Evolutionary conservation across 306 rosid genomes (phyloP).

Genomic region (Abrus precatorius): DNA sequence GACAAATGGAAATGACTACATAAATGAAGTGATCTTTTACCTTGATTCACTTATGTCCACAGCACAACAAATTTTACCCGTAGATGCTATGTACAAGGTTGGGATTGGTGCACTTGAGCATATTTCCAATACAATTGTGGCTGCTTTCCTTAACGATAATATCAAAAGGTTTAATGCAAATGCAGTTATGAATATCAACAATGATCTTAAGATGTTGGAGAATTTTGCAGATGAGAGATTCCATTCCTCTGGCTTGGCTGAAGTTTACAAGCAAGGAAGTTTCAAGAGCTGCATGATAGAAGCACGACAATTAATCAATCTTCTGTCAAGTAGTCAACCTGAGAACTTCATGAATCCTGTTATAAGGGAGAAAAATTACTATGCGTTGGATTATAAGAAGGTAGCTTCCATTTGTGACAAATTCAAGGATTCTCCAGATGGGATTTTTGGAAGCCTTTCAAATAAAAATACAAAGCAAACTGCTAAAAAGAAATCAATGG

Average conservation of each 20-base stretch:
- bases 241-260: conserved; percentile 72
- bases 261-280: conserved; percentile 65
- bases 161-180: conserved; percentile 85
- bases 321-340: conserved; percentile 88
- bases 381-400: conserved; percentile 82
- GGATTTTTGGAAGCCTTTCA: conserved; percentile 86
- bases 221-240: conserved; percentile 82
- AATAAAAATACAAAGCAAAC: conserved; percentile 79
- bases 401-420: conserved; percentile 83
- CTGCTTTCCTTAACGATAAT: conserved; percentile 76
- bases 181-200: conserved; percentile 67
- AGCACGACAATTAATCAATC: conserved; percentile 83
- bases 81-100: conserved; percentile 83
- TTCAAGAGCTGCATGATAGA: conserved; percentile 70
- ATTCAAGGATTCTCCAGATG: conserved; percentile 87
- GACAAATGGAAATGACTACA: conserved; percentile 72
- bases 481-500: conserved; percentile 93
- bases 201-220: conserved; percentile 72
- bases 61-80: conserved; percentile 86
- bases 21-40: conserved; percentile 79
- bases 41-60: conserved; percentile 88
- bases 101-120: conserved; percentile 91
- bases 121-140: conserved; percentile 68
- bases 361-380: conserved; percentile 84
- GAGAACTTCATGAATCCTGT: conserved; percentile 99